Evolutionary conservation across 495 filamentous ascomycete species (phyloP).

Genomic region (Neurospora terricola): DNA sequence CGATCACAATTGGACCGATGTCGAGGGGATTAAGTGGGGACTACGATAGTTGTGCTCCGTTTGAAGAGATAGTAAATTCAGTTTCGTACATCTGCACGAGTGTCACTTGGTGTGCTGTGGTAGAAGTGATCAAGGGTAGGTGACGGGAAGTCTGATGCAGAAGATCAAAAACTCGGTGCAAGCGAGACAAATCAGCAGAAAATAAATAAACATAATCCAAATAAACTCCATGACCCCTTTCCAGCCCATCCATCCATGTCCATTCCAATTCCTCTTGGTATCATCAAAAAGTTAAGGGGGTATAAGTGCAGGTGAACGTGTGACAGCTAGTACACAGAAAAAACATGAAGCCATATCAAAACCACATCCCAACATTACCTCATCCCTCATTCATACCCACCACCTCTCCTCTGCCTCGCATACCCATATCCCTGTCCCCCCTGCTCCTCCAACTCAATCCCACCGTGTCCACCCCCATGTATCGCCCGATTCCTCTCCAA

Average conservation of each 20-base stretch:
- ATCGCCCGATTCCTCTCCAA: conserved; percentile 17
- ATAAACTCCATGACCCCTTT: background rate
- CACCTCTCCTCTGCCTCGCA: background rate
- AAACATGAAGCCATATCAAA: background rate
- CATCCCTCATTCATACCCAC: background rate
- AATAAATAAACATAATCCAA: background rate
- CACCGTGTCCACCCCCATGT: background rate
- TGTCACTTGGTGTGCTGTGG: background rate
- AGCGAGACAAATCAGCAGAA: background rate
- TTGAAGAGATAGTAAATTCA: background rate
- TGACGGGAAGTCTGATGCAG: background rate
- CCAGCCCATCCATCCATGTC: background rate
- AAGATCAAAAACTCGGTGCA: background rate
- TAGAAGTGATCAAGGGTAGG: background rate
- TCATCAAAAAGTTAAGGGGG: background rate
- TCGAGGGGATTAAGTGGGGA: background rate
- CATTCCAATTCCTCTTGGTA: background rate
- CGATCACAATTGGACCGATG: background rate
- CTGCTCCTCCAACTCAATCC: background rate
- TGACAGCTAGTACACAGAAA: background rate
- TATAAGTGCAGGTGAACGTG: background rate
- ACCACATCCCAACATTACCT: background rate
- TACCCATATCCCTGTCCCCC: background rate
- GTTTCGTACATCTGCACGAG: background rate
- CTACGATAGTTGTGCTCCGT: background rate